Base-by-base conservation (phyloP, 345 rosid species). In the Moricandia arvensis region DNA sequence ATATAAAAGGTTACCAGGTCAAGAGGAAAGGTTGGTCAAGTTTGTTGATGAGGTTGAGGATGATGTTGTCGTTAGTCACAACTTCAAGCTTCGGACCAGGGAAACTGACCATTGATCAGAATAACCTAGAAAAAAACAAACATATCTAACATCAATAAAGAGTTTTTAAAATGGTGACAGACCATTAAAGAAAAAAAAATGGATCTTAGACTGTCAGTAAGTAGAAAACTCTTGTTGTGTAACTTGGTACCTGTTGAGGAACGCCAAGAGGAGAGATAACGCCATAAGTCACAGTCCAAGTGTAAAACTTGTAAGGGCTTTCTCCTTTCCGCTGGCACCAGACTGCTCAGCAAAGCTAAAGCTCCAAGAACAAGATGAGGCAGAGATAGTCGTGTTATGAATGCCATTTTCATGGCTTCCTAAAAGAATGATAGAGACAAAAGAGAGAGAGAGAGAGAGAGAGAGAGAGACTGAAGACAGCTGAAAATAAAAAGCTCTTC, bases 51-150 rank as follows among this genome's bases (percentile, higher is more conserved):
- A 95, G 93, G 68, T 94, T 91, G 67, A 95, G 93, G 53, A 95
- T 74, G 35, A 95, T 83, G 83, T 95, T 95, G 80, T 95, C 91
- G 74, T 95, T 95, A 26, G 97, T 95, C 75, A 91, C 92, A 70
- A 89, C 95, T 16, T 90, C 97, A 81, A 95, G 94, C 68, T 73
- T 87, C 9, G 99, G 99, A 71, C 99, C 97, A 80, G 99, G 97
- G 72, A 95, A n/a, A 91, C 75, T 95, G 97, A 59, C 91, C 95
- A 83, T 95, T 95, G 87, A 95, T 90, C 59, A 95, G 97, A 27
- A 95, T 91, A 55, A 89, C 99, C 99, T 95, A 60, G 18, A 68
- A 69, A 6, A n/a, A 38, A 30, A 3, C 34, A 66, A 59, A 63
- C 15, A 30, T 30, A 64, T 7, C 58, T 60, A 43, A 15, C 26